Evolutionary conservation across 805 yeast species (phyloP).

Genomic region (Zygoascus tannicola): DNA sequence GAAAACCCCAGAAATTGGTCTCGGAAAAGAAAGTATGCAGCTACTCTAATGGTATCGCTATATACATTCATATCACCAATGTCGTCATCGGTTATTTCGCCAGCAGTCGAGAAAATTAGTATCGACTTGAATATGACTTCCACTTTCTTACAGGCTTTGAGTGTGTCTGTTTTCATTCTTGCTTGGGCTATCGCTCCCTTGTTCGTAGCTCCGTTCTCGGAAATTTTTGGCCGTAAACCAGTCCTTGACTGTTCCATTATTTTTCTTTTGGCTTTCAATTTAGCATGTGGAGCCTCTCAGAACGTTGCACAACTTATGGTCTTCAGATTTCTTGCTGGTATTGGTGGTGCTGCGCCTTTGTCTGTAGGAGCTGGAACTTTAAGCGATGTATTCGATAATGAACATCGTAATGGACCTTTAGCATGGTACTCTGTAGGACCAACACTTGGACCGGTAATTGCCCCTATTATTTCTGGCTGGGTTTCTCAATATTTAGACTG

Average conservation of each 20-base stretch:
- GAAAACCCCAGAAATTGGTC: constrained; percentile 60
- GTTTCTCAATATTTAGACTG: constrained; percentile 42
- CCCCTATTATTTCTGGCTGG: constrained; percentile 43
- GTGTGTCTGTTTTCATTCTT: constrained; percentile 56
- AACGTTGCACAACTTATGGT: constrained; percentile 48
- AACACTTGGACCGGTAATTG: constrained; percentile 46
- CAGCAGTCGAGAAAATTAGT: constrained; percentile 45
- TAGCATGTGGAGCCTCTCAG: constrained; percentile 55
- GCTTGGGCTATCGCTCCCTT: constrained; percentile 65
- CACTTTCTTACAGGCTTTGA: constrained; percentile 39
- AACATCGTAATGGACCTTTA: constrained; percentile 46
- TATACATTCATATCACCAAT: constrained; percentile 54
- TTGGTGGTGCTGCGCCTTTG: constrained; percentile 59
- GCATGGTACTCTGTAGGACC: constrained; percentile 54
- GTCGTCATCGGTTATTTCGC: constrained; percentile 54
- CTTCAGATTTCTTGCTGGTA: constrained; percentile 54
- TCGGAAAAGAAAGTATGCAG: constrained; percentile 31
- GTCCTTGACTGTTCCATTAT: constrained; percentile 47
- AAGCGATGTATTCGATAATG: constrained; percentile 48
- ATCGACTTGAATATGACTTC: constrained; percentile 36
- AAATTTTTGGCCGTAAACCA: constrained; percentile 50
- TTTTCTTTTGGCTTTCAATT: constrained; percentile 31
- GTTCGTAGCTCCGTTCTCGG: constrained; percentile 58
- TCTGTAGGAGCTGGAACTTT: constrained; percentile 63
- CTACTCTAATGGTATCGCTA: constrained; percentile 40